Evolutionary conservation across 2,329 filamentous ascomycete species (phyloP).

Genomic region (Reticulascus tulasneorum): DNA sequence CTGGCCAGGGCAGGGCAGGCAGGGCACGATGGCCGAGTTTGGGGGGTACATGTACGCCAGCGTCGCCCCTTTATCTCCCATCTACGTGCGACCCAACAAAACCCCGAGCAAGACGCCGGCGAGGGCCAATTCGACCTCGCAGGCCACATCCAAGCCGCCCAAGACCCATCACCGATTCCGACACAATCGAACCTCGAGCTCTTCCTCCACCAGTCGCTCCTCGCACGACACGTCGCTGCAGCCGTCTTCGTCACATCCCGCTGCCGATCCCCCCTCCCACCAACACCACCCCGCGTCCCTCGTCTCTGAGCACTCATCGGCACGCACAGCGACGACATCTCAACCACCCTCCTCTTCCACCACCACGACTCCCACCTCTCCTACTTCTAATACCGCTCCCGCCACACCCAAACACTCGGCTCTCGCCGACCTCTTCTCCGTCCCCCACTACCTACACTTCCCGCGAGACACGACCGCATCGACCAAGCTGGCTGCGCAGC

Average conservation of each 20-base stretch:
- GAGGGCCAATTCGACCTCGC: slow-evolving; percentile 1
- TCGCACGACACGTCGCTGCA: slow-evolving; percentile 17
- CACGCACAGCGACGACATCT: slow-evolving; percentile 4
- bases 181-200: slow-evolving; percentile 26
- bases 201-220: slow-evolving; percentile 20
- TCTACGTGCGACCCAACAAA: slow-evolving; percentile 11
- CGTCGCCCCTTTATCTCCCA: slow-evolving; percentile 12
- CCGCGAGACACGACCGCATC: slow-evolving; percentile 7
- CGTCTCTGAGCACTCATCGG: too few species aligned
- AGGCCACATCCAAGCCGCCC: not conserved
- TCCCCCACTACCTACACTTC: slow-evolving; percentile 2
- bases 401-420: slow-evolving; percentile 12
- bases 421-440: slow-evolving; percentile 14
- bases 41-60: slow-evolving; percentile 15
- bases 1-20: too few species aligned
- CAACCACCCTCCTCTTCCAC: slow-evolving; percentile 9
- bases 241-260: not conserved
- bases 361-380: slow-evolving; percentile 8
- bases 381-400: too few species aligned
- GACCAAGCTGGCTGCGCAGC: slow-evolving; percentile 5
- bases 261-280: slow-evolving; percentile 1
- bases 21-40: slow-evolving; percentile 5
- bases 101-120: slow-evolving; percentile 6
- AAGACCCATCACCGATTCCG: slow-evolving; percentile 13
- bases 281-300: slow-evolving; percentile 2